Evolutionary conservation across 768 basidiomycete genomes (phyloP).

Genomic region (Auriscalpium microsporum): DNA sequence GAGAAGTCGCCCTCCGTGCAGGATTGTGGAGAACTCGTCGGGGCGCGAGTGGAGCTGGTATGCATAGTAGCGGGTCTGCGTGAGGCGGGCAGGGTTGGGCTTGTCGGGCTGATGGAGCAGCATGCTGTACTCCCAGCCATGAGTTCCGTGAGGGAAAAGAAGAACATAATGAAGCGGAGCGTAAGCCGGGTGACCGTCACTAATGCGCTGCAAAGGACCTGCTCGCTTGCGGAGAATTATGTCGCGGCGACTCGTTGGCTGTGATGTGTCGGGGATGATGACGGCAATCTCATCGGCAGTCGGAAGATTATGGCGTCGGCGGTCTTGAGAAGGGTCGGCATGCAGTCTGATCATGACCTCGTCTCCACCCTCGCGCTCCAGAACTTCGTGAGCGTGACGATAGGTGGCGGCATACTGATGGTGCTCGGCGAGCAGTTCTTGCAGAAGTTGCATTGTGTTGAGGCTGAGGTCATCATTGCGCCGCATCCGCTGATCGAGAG

Average conservation of each 20-base stretch:
- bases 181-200: conserved; percentile 29
- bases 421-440: conserved; percentile 5
- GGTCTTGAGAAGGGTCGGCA: conserved; percentile 18
- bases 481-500: conserved; percentile 20
- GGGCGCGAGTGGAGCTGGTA: conserved; percentile 26
- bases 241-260: conserved; percentile 20
- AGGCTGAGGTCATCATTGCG: conserved; percentile 1
- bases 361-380: conserved; percentile 1
- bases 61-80: conserved; percentile 22
- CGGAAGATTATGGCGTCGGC: conserved; percentile 35
- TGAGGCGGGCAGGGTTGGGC: conserved; percentile 8
- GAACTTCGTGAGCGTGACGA: conserved; percentile 10
- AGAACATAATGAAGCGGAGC: conserved; percentile 34
- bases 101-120: conserved; percentile 2
- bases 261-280: conserved; percentile 27
- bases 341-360: conserved; percentile 9
- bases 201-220: conserved; percentile 24
- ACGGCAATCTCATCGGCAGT: conserved; percentile 35
- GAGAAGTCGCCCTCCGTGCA: conserved; percentile 31
- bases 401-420: conserved; percentile 9
- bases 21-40: conserved; percentile 20
- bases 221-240: conserved; percentile 25
- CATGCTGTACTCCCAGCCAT: conserved; percentile 29
- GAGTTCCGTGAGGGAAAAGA: conserved; percentile 32
- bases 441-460: conserved; percentile 8